Evolutionary conservation across 257 asterid species (phyloP), one percentile per base, ranked within the genome.

Genomic region (Jacaranda copaia): DNA sequence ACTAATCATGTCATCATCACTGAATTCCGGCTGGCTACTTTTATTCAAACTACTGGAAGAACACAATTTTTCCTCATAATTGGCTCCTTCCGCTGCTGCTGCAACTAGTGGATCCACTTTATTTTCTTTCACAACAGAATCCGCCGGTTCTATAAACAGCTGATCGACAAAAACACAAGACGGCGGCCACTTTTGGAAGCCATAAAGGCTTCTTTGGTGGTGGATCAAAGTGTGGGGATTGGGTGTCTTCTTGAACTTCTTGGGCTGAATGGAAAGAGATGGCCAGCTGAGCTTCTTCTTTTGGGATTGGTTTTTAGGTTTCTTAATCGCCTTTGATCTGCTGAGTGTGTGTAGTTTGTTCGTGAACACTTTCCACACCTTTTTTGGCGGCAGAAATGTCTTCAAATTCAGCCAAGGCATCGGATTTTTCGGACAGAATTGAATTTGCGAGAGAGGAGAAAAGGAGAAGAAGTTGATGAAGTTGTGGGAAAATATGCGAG

Each of bases 111-210:
- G 57, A 45, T 43, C 59, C 45, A 16, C 48, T 10, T 43, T 70
- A 42, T 9, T 3, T 63, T 75, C 84, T 48, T 39, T 57, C 3
- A 12, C 19, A 25, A 35, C 38, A 1, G 88, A 71, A 19, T 69
- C 74, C 3, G 92, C 76, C 2, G 92, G 83, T 40, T 87, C 84
- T 3, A 89, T 70, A 19, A 88, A 89, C 32, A 93, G 88, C 42
- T 86, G 91, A 68, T 93, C 96, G 19, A 93, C 80, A 72, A 79
- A 89, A 32, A 92, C 85, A 0, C 94, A 87, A 9, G 85, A 78
- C 4, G 86, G 78, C 4, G 86, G 66, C 52, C 58, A 81, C 15
- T 69, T 83, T 16, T 55, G 77, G 40, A 36, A 49, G 60, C 62
- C 39, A 16, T 70, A 14, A 35, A 49, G 77, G 75, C 39, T 77